These are phyloP conservation scores for Linderniella brevidens DNA, from an alignment of 257 asterid species.

Conservation along the genomic window DNA sequence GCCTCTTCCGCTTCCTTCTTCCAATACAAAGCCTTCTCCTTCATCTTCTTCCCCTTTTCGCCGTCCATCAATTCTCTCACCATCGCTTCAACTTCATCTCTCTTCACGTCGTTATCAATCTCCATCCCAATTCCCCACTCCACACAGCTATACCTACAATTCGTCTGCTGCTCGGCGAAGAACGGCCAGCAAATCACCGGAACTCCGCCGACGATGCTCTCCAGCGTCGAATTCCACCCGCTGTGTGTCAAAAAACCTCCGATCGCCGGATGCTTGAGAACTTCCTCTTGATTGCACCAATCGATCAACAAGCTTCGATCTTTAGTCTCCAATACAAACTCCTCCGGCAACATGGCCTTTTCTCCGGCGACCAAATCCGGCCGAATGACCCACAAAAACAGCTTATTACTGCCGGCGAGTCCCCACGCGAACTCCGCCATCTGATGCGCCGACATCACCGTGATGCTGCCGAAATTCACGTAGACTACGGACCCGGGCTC, in stretches of 20 bases:
- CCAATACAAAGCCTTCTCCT: constrained; percentile 16
- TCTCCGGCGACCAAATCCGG: constrained; percentile 26
- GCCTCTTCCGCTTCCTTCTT: constrained; percentile 22
- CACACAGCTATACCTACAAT: constrained; percentile 19
- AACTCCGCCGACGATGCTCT: constrained; percentile 21
- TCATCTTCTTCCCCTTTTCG: constrained; percentile 21
- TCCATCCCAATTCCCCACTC: constrained; percentile 31
- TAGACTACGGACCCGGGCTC: constrained; percentile 25
- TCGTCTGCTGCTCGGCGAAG: constrained; percentile 24
- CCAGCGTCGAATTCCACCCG: constrained; percentile 31
- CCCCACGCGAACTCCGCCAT: constrained; percentile 44
- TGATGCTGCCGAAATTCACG: constrained; percentile 34
- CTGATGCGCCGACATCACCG: constrained; percentile 20
- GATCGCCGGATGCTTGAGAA: constrained; percentile 26
- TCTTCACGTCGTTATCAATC: constrained; percentile 17
- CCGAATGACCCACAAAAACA: constrained; percentile 30
- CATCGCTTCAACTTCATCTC: constrained; percentile 20
- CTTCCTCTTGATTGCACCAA: constrained; percentile 31
- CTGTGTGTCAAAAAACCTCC: constrained; percentile 36
- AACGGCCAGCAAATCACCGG: constrained; percentile 33
- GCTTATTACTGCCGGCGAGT: constrained; percentile 20
- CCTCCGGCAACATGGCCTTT: constrained; percentile 21
- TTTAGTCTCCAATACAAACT: constrained; percentile 7
- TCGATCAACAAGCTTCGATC: constrained; percentile 24
- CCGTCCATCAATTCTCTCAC: constrained; percentile 28